phyloP scores from a whole-genome alignment of 495 filamentous ascomycete species.

The Trichoderma asperelloides region DNA sequence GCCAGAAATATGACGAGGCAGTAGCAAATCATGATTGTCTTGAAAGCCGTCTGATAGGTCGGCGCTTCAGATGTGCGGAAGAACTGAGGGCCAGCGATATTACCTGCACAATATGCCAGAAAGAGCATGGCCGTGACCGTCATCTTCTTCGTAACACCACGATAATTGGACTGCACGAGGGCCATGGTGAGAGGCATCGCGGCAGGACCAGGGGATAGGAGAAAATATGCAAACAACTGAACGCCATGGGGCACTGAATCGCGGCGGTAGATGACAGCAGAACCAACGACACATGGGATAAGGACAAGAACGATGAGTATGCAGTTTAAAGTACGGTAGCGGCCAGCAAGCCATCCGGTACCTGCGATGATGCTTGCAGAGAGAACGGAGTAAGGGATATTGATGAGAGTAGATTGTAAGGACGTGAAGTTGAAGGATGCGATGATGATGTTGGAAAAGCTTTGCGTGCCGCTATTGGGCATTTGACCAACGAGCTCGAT shows the following conservation, averaged over 20 bases:
- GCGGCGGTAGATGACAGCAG: constrained; percentile 27
- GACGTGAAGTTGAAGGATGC: constrained; percentile 32
- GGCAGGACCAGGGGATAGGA: constrained; percentile 24
- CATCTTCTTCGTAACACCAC: constrained; percentile 68
- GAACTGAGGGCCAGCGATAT: constrained; percentile 31
- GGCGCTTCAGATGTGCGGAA: constrained; percentile 23
- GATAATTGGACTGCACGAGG: constrained; percentile 47
- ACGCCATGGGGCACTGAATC: constrained; percentile 19
- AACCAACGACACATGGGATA: constrained; percentile 29
- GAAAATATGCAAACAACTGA: constrained; percentile 26
- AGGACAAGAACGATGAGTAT: constrained; percentile 25
- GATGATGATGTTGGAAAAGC: constrained; percentile 34
- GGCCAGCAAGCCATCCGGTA: constrained; percentile 31
- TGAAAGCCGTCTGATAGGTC: constrained; percentile 37
- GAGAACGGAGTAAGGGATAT: constrained; percentile 29
- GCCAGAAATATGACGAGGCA: constrained; percentile 31
- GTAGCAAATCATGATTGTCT: constrained; percentile 46
- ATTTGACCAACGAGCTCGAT: constrained; percentile 33
- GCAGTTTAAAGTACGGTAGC: constrained; percentile 29
- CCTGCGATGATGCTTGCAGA: constrained; percentile 22
- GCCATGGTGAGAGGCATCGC: constrained; percentile 26
- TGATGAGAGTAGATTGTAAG: constrained; percentile 28
- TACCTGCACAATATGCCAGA: constrained; percentile 55
- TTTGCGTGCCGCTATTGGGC: constrained; percentile 36
- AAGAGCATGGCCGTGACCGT: constrained; percentile 54